A percentile compares a stretch with the other conserved stretches of the same genome.
Evolutionary conservation across 192 early-diverging fungal species (phyloP).

Genomic region (Diversispora eburnea): DNA sequence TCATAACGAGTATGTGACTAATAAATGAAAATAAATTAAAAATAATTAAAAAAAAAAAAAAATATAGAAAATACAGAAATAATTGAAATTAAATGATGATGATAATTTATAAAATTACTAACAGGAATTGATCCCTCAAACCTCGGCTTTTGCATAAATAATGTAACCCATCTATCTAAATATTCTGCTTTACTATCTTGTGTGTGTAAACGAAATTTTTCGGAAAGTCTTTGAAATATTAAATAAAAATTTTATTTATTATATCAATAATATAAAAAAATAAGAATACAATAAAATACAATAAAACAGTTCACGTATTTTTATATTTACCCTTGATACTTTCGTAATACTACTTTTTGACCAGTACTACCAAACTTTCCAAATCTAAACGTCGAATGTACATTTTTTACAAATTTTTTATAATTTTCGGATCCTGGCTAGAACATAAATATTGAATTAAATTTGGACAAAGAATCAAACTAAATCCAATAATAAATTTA

Average conservation of each 20-base stretch:
- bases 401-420: constrained; percentile 3
- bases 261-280: too few species aligned
- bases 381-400: constrained; percentile 2
- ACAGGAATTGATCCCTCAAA: background rate
- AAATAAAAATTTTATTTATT: background rate
- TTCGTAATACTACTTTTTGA: background rate
- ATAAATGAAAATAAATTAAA: background rate
- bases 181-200: background rate
- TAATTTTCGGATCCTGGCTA: background rate
- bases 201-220: constrained; percentile 16
- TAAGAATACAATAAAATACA: too few species aligned
- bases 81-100: too few species aligned
- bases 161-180: constrained; percentile 4
- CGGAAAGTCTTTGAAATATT: background rate
- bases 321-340: constrained; percentile 10
- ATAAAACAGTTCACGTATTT: background rate
- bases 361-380: constrained; percentile 13
- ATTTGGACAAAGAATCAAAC: too few species aligned
- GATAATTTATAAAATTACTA: background rate
- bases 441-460: background rate
- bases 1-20: constrained; percentile 1
- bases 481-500: too few species aligned
- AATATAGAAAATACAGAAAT: too few species aligned
- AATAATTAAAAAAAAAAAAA: too few species aligned
- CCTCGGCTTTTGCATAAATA: background rate